phyloP scores from a whole-genome alignment of 352 stramenopile genomes.

The Nannochloropsis limnetica region DNA sequence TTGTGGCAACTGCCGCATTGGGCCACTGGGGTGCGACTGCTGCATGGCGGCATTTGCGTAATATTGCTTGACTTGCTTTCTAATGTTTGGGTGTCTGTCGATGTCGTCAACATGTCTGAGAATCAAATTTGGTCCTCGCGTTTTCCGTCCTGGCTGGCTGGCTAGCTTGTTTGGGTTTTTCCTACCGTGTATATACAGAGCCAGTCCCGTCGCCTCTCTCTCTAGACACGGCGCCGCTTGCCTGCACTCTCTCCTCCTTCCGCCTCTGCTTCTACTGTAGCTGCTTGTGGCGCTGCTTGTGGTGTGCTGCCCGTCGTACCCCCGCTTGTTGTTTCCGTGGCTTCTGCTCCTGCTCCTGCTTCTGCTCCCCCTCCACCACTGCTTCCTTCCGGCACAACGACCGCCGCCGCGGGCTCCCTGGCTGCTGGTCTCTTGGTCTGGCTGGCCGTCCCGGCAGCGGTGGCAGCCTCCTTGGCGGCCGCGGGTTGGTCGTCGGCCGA shows the following conservation, averaged over 20 bases:
- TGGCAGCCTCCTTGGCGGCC: background rate
- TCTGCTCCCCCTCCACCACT: background rate
- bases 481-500: conserved; percentile 8
- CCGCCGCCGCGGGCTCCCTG: background rate
- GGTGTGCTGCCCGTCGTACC: background rate
- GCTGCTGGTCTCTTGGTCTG: background rate
- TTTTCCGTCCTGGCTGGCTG: background rate
- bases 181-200: conserved; percentile 1
- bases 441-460: background rate
- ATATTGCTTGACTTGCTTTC: background rate
- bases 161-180: conserved; percentile 3
- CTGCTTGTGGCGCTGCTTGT: background rate
- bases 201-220: background rate
- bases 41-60: background rate
- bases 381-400: background rate
- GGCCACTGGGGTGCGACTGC: background rate
- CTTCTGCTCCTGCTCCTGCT: background rate
- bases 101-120: background rate
- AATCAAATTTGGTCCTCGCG: background rate
- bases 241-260: background rate
- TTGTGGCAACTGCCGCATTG: background rate
- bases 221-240: conserved; percentile 30
- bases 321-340: background rate
- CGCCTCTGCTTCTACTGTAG: background rate
- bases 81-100: background rate